These are phyloP conservation scores for Eutypella sp. DNA, from an alignment of 2,329 filamentous ascomycete genomes.

Conservation along the genomic window DNA sequence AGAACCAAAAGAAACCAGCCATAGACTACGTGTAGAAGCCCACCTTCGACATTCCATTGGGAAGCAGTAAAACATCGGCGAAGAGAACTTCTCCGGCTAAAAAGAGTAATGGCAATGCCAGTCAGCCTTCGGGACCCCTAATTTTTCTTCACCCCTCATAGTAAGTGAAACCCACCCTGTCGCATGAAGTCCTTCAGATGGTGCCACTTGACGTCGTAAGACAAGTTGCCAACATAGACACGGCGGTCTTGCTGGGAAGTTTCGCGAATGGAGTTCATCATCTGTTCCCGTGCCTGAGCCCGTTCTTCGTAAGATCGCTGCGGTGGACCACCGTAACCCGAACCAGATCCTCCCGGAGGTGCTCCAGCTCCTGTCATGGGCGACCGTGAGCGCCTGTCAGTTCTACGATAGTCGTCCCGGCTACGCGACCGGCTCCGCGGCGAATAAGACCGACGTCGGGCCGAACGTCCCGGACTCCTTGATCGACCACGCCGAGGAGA, in stretches of 20 bases:
- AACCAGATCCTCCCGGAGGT: conserved; percentile 64
- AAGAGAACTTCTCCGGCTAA: conserved; percentile 98
- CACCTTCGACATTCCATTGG: conserved; percentile 99
- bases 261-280: conserved; percentile 93
- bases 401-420: conserved; percentile 71
- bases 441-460: conserved; percentile 72
- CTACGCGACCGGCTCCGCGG: conserved; percentile 75
- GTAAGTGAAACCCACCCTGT: conserved; percentile 68
- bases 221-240: conserved; percentile 98
- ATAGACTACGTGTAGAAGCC: conserved; percentile 84
- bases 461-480: conserved; percentile 69
- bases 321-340: conserved; percentile 59
- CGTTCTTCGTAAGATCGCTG: conserved; percentile 82
- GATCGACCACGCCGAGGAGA: conserved; percentile 76
- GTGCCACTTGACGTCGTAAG: conserved; percentile 99
- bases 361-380: conserved; percentile 76
- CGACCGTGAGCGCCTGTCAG: conserved; percentile 73
- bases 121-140: conserved; percentile 33
- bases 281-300: conserved; percentile 78
- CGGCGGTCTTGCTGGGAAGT: conserved; percentile 97
- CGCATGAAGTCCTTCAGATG: conserved; percentile 99
- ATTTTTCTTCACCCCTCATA: conserved; percentile 16
- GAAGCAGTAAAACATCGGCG: conserved; percentile 98
- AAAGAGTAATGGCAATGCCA: conserved; percentile 18
- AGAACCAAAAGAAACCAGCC: conserved; percentile 73